These are phyloP conservation scores for Phialocephala sp. DNA, from an alignment of 2,329 filamentous ascomycete genomes.

Conservation along the genomic window DNA sequence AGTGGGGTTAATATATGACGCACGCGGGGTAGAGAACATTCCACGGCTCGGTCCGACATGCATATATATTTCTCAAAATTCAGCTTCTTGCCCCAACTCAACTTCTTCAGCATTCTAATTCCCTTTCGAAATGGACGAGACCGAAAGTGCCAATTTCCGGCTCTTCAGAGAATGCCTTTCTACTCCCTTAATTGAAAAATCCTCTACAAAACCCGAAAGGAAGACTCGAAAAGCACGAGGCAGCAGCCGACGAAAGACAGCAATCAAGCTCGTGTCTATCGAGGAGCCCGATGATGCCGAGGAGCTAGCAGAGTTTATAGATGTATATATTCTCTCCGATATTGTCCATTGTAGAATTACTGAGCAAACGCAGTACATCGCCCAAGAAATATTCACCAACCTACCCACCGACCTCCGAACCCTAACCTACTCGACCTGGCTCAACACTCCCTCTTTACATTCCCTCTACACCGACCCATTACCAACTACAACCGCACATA, in stretches of 20 bases:
- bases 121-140: constrained; percentile 28
- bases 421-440: constrained; percentile 64
- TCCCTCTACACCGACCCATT: constrained; percentile 63
- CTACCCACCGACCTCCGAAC: constrained; percentile 66
- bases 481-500: constrained; percentile 44
- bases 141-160: constrained; percentile 62
- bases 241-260: constrained; percentile 29
- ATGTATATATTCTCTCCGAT: constrained; percentile 28
- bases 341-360: background rate
- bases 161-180: constrained; percentile 78
- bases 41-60: background rate
- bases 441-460: constrained; percentile 55
- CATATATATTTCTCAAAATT: background rate
- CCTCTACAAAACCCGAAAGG: constrained; percentile 50
- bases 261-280: constrained; percentile 31
- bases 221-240: constrained; percentile 48
- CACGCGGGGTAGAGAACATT: constrained; percentile 13
- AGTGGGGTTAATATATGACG: constrained; percentile 14
- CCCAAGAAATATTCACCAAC: constrained; percentile 68
- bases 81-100: background rate
- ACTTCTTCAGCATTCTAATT: background rate
- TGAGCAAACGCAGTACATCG: constrained; percentile 64
- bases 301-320: constrained; percentile 78
- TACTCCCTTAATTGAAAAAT: constrained; percentile 67
- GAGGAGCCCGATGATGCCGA: constrained; percentile 48